Conservation (phyloP, 352 stramenopile genomes). For the Phytopythium helicoides region DNA sequence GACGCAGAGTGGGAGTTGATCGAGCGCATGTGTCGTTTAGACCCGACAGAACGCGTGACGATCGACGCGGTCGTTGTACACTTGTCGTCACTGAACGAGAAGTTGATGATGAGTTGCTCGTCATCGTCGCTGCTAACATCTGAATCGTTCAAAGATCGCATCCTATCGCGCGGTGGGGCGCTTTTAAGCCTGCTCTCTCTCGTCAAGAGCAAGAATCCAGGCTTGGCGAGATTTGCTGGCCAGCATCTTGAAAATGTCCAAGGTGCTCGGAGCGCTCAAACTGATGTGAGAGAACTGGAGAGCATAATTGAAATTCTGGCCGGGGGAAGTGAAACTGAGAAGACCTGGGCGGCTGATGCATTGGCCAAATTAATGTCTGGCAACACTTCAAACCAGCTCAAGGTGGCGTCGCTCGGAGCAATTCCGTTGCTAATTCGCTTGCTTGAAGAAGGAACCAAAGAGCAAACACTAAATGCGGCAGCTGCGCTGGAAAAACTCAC, state of each 20-base stretch:
- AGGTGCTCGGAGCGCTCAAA: not conserved
- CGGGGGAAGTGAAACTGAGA: not conserved
- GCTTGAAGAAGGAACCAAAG: not conserved
- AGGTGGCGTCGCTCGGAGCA: not conserved
- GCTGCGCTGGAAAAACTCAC: not conserved
- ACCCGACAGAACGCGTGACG: constrained; percentile 1
- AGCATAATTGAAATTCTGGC: not conserved
- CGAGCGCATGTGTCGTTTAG: constrained; percentile 1
- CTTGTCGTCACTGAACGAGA: not conserved
- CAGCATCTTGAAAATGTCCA: not conserved
- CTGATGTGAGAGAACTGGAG: not conserved
- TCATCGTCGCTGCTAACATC: too few relatives aligned
- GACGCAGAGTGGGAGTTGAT: constrained; percentile 3
- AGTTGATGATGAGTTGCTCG: not conserved
- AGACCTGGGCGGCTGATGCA: not conserved
- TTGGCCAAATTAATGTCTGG: not conserved
- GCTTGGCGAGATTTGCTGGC: not conserved
- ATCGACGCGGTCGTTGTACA: constrained; percentile 2
- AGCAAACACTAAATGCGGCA: too few relatives aligned
- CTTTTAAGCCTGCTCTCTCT: not conserved
- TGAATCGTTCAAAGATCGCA: not conserved
- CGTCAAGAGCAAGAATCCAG: not conserved
- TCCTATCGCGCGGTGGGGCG: not conserved
- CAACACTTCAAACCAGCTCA: not conserved
- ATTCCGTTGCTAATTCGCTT: not conserved